Conservation (phyloP, 495 filamentous ascomycete species). For the Aspergillus taichungensis region DNA sequence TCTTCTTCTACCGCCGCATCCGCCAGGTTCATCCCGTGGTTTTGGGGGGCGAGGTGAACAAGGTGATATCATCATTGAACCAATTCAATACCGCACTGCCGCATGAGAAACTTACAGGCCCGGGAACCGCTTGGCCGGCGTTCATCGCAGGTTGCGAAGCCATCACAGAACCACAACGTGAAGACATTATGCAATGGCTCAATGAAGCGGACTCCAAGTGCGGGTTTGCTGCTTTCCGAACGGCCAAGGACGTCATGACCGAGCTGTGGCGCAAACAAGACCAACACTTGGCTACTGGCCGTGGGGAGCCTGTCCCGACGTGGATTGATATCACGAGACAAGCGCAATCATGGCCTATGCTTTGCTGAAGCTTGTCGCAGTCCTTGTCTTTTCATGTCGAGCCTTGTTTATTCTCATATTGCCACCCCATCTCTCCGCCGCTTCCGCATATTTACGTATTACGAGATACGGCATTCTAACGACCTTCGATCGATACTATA, state of each 20-base stretch:
- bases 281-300: constrained; percentile 14
- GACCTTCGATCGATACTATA: background rate
- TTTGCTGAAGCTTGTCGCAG: constrained; percentile 13
- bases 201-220: constrained; percentile 17
- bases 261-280: constrained; percentile 25
- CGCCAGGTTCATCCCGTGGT: constrained; percentile 23
- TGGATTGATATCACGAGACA: constrained; percentile 22
- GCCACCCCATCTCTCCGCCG: no score
- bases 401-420: no score
- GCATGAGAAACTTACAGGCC: constrained; percentile 11
- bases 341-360: constrained; percentile 22
- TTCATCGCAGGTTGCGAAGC: constrained; percentile 31
- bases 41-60: constrained; percentile 24
- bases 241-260: constrained; percentile 18
- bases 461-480: background rate
- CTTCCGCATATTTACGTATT: background rate
- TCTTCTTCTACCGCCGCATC: constrained; percentile 28
- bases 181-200: constrained; percentile 14
- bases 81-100: constrained; percentile 14
- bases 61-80: constrained; percentile 18
- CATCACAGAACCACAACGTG: constrained; percentile 11
- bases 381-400: background rate
- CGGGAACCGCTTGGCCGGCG: constrained; percentile 24
- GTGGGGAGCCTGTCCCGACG: constrained; percentile 18
- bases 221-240: constrained; percentile 16